Percentiles rank a stretch among this genome's conserved stretches.
These are phyloP conservation scores for Oleoguttula mirabilis DNA, from an alignment of 495 filamentous ascomycete species.

Conservation along the genomic window DNA sequence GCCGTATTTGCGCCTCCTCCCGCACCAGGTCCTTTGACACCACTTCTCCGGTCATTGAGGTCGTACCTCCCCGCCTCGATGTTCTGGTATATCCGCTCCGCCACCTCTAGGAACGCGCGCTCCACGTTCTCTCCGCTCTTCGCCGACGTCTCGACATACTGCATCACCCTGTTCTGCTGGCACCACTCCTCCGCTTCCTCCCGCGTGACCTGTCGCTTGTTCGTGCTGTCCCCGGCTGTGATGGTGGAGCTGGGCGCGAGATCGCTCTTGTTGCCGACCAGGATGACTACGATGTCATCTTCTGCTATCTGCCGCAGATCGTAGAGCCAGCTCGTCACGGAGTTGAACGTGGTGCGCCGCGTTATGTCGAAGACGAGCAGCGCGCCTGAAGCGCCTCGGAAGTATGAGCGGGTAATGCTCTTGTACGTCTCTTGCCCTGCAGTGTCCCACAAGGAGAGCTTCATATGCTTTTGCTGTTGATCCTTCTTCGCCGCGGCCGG, in stretches of 20 bases:
- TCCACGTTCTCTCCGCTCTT: conserved; percentile 92
- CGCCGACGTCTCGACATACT: conserved; percentile 91
- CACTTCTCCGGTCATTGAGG: conserved; percentile 81
- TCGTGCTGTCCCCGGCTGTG: conserved; percentile 30
- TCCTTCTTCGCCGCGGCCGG: conserved; percentile 26
- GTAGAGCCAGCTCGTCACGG: conserved; percentile 80
- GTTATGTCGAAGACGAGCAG: conserved; percentile 93
- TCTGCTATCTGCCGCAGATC: conserved; percentile 89
- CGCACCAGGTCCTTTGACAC: conserved; percentile 70
- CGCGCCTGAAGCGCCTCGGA: conserved; percentile 83
- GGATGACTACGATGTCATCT: conserved; percentile 79
- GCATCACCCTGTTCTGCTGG: conserved; percentile 61
- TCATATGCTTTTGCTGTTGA: conserved; percentile 42
- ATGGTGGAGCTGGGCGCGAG: conserved; percentile 37
- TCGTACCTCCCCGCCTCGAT: conserved; percentile 90
- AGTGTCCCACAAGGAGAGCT: conserved; percentile 82
- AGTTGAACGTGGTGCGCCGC: conserved; percentile 67
- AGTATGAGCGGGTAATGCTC: conserved; percentile 88
- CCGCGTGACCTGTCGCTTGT: conserved; percentile 62
- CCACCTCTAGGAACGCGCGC: conserved; percentile 80
- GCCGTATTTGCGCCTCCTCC: conserved; percentile 36
- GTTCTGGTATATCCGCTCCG: conserved; percentile 87
- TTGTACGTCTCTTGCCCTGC: conserved; percentile 96
- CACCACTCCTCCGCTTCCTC: conserved; percentile 86
- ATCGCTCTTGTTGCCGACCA: conserved; percentile 93